Base-by-base conservation (phyloP, 331 rosid species). In the Telfairia occidentalis region DNA sequence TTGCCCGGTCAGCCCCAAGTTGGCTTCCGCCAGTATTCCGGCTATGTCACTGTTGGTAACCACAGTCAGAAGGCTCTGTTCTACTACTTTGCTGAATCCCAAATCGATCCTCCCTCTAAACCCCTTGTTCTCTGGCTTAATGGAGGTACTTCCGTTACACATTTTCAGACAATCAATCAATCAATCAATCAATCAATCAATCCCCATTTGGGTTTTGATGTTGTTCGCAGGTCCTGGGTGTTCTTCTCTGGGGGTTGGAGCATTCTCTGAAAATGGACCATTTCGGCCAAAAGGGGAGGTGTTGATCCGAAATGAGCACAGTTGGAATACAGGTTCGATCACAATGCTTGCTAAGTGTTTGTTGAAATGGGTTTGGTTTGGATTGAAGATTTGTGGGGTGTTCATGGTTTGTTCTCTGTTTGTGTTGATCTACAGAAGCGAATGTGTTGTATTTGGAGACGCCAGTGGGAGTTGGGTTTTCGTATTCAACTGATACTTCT, bases 111-210 rank as follows among this genome's bases (percentile, higher is more conserved):
- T 23, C 30, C 80, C 65, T 82, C 90, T 53, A 86, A 84, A 78
- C 90, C 90, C 11, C 84, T 86, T 60, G 90, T 86, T 45, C 90
- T 86, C 54, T 86, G 90, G 90, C 85, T 86, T 64, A 86, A 84
- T 80, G 90, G 90, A 84, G 90, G 89, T 86, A 49, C 43, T 80
- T 71, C 23, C 11, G 24, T 21, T 53, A 0, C 7, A 9, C 5
- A 16, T 60, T 32, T 60, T 15, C 2, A 15, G 12, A 6, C 1
- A 42, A 9, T 5, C 7, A 7, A 30, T 60, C 9, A 5, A 23
- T 7, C 4, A 2, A 2, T 60, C 1, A 42, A 9, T 5, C 7
- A 7, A 30, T 60, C 9, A 5, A 23, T 7, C 4, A 2, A 52
- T 60, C 30, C 38, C 11, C 26, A 21, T 49, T 35, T 77, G 23